Percentiles rank a stretch among this genome's conserved stretches.
These are phyloP conservation scores for Rossbeevera mucosa DNA, from an alignment of 768 basidiomycete genomes.

Conservation along the genomic window DNA sequence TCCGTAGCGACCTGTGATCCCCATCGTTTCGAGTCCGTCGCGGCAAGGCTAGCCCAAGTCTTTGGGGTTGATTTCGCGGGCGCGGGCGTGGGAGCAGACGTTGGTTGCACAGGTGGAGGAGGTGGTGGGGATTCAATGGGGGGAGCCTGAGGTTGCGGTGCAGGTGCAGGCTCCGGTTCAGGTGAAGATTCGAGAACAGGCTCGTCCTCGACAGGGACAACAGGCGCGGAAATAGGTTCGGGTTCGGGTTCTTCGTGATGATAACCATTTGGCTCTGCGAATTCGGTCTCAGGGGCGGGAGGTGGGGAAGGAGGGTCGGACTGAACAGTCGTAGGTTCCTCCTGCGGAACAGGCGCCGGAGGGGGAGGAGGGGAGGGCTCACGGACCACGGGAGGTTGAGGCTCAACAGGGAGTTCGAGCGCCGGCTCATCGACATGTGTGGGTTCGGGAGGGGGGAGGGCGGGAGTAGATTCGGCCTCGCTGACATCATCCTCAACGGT, in stretches of 20 bases:
- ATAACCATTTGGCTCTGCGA: constrained; percentile 39
- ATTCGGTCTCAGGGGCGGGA: constrained; percentile 37
- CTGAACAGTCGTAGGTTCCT: constrained; percentile 40
- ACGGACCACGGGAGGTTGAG: constrained; percentile 29
- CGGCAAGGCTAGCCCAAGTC: constrained; percentile 91
- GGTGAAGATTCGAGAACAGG: constrained; percentile 24
- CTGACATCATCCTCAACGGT: constrained; percentile 72
- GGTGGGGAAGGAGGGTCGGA: constrained; percentile 32
- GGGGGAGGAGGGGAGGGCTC: constrained; percentile 29
- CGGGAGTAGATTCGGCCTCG: constrained; percentile 39
- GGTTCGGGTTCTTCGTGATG: constrained; percentile 33
- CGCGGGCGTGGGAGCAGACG: constrained; percentile 27
- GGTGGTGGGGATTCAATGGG: constrained; percentile 28
- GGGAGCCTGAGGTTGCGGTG: constrained; percentile 6
- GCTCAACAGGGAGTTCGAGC: constrained; percentile 27
- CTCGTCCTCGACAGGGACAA: constrained; percentile 22
- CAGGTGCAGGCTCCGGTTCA: constrained; percentile 28
- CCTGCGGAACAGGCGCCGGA: constrained; percentile 29
- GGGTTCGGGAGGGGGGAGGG: constrained; percentile 33
- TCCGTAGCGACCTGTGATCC: constrained; percentile 76
- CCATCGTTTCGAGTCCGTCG: constrained; percentile 80
- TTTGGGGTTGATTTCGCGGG: constrained; percentile 54
- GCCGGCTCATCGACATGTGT: constrained; percentile 31
- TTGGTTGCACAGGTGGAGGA: constrained; percentile 25
- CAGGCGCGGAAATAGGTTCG: constrained; percentile 25